Conservation (phyloP, 2,329 filamentous ascomycete genomes). For the Bipolaris bicolor region DNA sequence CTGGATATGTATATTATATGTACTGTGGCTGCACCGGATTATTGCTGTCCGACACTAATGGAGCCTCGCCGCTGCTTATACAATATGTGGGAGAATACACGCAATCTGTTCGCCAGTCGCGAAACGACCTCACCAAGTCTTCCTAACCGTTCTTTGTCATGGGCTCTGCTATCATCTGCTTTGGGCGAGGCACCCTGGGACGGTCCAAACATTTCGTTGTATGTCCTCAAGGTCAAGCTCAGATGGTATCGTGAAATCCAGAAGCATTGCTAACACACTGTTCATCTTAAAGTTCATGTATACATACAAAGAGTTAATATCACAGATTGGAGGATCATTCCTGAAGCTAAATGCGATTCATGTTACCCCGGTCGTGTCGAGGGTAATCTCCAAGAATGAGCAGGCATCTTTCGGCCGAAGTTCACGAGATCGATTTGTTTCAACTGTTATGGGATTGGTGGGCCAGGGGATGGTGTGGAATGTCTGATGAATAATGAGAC, state of each 20-base stretch:
- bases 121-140: no score
- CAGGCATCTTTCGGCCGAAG: not conserved
- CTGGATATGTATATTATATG: conserved; percentile 29
- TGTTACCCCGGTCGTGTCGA: no score
- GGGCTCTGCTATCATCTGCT: no score
- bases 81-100: not conserved
- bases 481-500: not conserved
- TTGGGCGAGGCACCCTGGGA: no score
- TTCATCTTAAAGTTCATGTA: no score
- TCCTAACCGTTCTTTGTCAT: no score
- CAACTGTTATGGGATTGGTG: not conserved
- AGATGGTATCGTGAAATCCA: no score
- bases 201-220: no score
- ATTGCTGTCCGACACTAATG: not conserved
- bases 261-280: no score
- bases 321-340: not conserved
- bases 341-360: not conserved
- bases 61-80: not conserved
- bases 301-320: not conserved
- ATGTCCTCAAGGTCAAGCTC: no score
- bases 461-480: no score
- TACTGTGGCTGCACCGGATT: not conserved
- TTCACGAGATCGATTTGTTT: not conserved
- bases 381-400: not conserved
- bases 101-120: not conserved